Evolutionary conservation across 495 filamentous ascomycete genomes (phyloP), one percentile per base, ranked within the genome.

Genomic region (Cercophora sp.): DNA sequence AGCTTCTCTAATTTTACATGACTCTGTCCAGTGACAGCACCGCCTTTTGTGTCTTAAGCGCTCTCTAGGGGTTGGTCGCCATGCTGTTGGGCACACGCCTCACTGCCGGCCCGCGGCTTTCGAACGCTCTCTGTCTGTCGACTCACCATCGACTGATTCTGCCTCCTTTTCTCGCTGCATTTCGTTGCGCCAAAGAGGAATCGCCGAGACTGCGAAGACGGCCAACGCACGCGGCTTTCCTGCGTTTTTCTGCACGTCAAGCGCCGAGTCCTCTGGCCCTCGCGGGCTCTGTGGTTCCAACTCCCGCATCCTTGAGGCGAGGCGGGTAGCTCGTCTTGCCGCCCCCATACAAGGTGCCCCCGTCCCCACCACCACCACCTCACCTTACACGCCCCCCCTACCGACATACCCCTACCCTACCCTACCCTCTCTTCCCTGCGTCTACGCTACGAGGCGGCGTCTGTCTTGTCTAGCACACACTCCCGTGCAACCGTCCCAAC

Each of bases 1-100:
- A 10, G n/a, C n/a, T n/a, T n/a, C 55, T 63, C 60, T 63, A 58
- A 68, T 68, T 58, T 68, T 65, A 66, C 61, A 62, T 57, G 46
- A 16, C 32, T 29, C 37, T 51, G 60, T 64, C 66, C 66, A 68
- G 58, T 69, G 60, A 65, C 62, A 61, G 60, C 52, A 48, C 11
- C 55, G 54, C 48, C 39, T 48, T 39, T 35, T 34, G 47, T n/a
- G n/a, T n/a, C n/a, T 61, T 67, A 68, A 67, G 66, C 66, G 66
- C 63, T 60, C 44, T 52, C 29, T 23, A 45, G 54, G 52, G 52
- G 51, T 54, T 59, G 48, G 56, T 39, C 31, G 37, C 24, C 37
- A 60, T 61, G 59, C 65, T 61, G 60, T 48, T 54, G 49, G 47
- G 39, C 62, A 63, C 61, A 69, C 59, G 48, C 60, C 50, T n/a